Base-by-base conservation (phyloP, 345 rosid genomes). In the Eucalyptus erythrocorys region DNA sequence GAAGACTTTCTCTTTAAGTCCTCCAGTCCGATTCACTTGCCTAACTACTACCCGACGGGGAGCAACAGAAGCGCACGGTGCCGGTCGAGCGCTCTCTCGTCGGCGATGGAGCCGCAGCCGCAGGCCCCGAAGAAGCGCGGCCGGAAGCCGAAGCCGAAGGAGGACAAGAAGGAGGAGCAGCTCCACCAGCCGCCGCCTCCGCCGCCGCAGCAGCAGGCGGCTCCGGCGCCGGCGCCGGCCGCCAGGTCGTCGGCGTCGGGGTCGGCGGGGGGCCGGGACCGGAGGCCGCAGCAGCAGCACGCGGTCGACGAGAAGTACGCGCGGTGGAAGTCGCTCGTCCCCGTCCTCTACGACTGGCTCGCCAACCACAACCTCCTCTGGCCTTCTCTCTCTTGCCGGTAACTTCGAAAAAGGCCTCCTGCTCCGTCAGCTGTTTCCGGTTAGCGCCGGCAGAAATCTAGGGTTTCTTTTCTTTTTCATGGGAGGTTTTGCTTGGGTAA, bases 311-410 rank as follows among this genome's bases (percentile, higher is more conserved):
- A 96, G 79, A 97, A 96, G 94, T 96, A 97, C 92, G 89, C 95
- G 91, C 99, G 95, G 88, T 97, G 99, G 99, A 97, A 96, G 94
- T 93, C 96, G 87, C 94, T 96, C 22, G 99, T 97, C 30, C 99
- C 99, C 40, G 96, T 97, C 89, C 98, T 97, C 85, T 97, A 97
- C 88, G 99, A 97, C 93, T 98, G 99, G 99, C 95, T 98, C 87
- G 98, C 99, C 22, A 98, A 98, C 87, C 99, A 98, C 89, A 98
- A 98, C 91, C 99, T 98, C 89, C 99, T 98, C 86, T 98, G 99
- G 99, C 99, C 99, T 37, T 97, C 99, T 48, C 99, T 98, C 93
- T 98, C 99, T 87, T 98, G 99, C 99, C 94, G 99, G 98, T 97
- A n/a, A 30, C 19, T 7, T 45, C 57, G 57, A 34, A 30, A 30